These are phyloP conservation scores for Termitomyces sp. DNA, from an alignment of 768 basidiomycete species.

Conservation along the genomic window DNA sequence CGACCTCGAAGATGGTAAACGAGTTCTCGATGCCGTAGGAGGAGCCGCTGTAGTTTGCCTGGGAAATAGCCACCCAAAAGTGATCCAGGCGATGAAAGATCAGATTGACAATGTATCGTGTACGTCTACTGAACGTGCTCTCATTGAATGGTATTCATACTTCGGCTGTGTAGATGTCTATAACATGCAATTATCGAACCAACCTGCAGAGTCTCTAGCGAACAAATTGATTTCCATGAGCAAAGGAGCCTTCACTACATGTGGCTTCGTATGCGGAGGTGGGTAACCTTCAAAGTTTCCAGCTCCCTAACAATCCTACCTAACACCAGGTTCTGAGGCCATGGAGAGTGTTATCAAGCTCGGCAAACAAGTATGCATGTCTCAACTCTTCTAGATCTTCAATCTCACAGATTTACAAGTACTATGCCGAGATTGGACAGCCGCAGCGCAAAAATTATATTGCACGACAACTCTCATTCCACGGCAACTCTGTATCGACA, in stretches of 20 bases:
- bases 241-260: conserved; percentile 70
- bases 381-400: neutral
- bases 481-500: conserved; percentile 79
- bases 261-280: conserved; percentile 79
- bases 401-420: conserved; percentile 37
- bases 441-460: conserved; percentile 76
- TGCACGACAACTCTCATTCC: conserved; percentile 74
- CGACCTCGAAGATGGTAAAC: conserved; percentile 65
- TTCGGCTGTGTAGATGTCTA: conserved; percentile 62
- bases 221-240: conserved; percentile 61
- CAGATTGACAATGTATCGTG: conserved; percentile 79
- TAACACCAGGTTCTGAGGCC: conserved; percentile 71
- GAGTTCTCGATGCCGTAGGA: conserved; percentile 76
- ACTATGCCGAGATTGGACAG: conserved; percentile 70
- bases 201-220: conserved; percentile 80
- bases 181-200: conserved; percentile 80
- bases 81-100: conserved; percentile 72
- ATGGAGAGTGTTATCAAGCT: conserved; percentile 88
- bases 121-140: conserved; percentile 33
- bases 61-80: conserved; percentile 71
- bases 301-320: neutral
- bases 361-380: conserved; percentile 59
- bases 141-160: neutral
- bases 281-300: conserved; percentile 14
- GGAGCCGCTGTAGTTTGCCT: conserved; percentile 84